Evolutionary conservation across 768 basidiomycete genomes (phyloP), one percentile per base, ranked within the genome.

Genomic region (Roridomyces roridus): DNA sequence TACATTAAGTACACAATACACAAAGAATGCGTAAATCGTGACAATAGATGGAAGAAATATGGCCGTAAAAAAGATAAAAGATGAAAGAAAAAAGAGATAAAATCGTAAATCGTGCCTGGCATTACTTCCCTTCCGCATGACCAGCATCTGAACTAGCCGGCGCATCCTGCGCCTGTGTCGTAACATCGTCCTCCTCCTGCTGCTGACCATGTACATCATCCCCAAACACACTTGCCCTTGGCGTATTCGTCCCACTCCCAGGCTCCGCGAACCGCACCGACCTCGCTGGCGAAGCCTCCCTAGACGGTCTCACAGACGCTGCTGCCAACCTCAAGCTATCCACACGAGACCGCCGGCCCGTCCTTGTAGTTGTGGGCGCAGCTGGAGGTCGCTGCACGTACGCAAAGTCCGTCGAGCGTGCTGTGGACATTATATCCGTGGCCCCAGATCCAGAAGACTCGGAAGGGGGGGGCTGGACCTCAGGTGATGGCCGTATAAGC

Each of bases 241-340:
- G 66, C 42, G 67, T 64, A 28, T 40, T 62, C 31, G 62, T 24
- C 31, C 66, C 66, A 39, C 64, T 67, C 45, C 48, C 34, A 2
- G 57, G 62, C 56, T 70, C 69, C 20, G 63, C 68, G 42, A 72
- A 71, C 3, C 70, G 64, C 39, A 72, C 65, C 10, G 70, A 72
- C 26, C 71, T 66, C 43, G 70, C 59, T 0, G 71, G 71, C 20
- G 71, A 72, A 23, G 57, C 51, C 4, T 71, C 70, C 20, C 68
- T 56, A 17, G 61, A 63, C 26, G 48, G 29, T n/a, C 58, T 53
- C 34, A 35, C 23, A 11, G 47, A 58, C 31, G 31, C 31, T 6
- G 35, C 25, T 51, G 39, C 42, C 42, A 40, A 39, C 39, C 51
- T 57, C 39, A 68, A 45, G 26, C 55, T 60, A 18, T 68, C 58